Base-by-base conservation (phyloP, 2,329 filamentous ascomycete genomes). In the Cladophialophora psammophila region DNA sequence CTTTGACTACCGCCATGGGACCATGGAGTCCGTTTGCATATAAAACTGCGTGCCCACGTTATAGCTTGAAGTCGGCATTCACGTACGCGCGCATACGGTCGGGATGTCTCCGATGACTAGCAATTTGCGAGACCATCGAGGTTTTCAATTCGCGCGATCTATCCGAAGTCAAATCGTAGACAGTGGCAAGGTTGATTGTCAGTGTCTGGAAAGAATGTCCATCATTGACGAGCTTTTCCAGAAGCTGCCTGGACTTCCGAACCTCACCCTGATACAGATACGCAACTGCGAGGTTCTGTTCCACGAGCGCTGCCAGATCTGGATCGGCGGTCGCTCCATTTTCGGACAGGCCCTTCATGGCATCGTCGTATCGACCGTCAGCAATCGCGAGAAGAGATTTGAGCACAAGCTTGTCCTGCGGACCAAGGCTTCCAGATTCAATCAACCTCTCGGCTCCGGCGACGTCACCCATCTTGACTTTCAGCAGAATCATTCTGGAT, bases 161-260 rank as follows among this genome's bases (percentile, higher is more conserved):
- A 73, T 98, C 94, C 0, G 91, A 94, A 76, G 91, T 95, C 7
- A 98, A 84, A 79, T 98, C 95, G 76, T 96, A 98, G 73, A 97
- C 87, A 0, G 94, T 98, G 10, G 90, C 88, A 12, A 99, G 79
- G 76, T 98, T 98, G 80, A 97, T 96, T 0, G 96, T 86, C 2
- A 97, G 80, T 0, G 91, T 91, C 69, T 91, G 89, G 65, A 94
- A 97, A 0, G 88, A 86, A 48, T 87, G 82, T 1, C 88, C 87
- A 0, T 82, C 77, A 2, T 87, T 83, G 0, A 93, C 82, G 10
- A 96, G 80, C 0, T 80, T 79, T 74, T 94, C 90, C 2, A 97
- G 81, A 0, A 91, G 79, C 12, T 82, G 78, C 13, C 87, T 87
- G 0, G 92, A 91, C 84, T 93, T 87, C 63, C 87, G 84, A 77